These are phyloP conservation scores for Ophiostoma pallidulum DNA, from an alignment of 2,329 filamentous ascomycete genomes.

Conservation along the genomic window DNA sequence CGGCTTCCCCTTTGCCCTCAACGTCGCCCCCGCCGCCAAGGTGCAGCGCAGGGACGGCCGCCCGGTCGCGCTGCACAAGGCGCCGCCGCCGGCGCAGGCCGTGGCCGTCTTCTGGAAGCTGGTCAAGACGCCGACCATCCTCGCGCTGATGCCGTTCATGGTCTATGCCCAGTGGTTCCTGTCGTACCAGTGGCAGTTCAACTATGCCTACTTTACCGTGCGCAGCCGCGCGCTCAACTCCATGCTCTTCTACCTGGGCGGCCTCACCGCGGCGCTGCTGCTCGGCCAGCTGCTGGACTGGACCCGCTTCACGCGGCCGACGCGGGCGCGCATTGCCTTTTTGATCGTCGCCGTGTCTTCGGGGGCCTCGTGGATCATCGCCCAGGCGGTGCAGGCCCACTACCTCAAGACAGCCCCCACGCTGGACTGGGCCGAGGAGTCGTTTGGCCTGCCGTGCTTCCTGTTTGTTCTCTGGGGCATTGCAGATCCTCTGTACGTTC, in stretches of 20 bases:
- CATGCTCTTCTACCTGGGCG: constrained; percentile 7
- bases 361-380: constrained; percentile 15
- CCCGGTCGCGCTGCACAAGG: constrained; percentile 8
- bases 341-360: constrained; percentile 7
- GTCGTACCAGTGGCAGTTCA: constrained; percentile 18
- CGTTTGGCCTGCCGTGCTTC: constrained; percentile 13
- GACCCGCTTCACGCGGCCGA: constrained; percentile 3
- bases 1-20: constrained; percentile 13
- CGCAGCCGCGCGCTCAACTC: constrained; percentile 14
- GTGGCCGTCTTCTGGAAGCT: constrained; percentile 8
- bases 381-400: constrained; percentile 12
- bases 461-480: constrained; percentile 15
- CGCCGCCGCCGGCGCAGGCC: constrained; percentile 2
- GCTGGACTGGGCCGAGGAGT: constrained; percentile 11
- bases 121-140: constrained; percentile 2
- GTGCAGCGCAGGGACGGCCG: constrained; percentile 15
- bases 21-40: constrained; percentile 5
- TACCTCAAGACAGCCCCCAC: constrained; percentile 11
- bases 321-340: constrained; percentile 12
- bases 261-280: constrained; percentile 4
- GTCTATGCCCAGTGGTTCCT: constrained; percentile 13
- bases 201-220: constrained; percentile 17
- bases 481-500: constrained; percentile 12
- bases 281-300: constrained; percentile 16
- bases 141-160: constrained; percentile 13